Percentiles rank a stretch among this genome's conserved stretches.
phyloP scores from a whole-genome alignment of 352 stramenopile species.

The Phytophthora melonis region DNA sequence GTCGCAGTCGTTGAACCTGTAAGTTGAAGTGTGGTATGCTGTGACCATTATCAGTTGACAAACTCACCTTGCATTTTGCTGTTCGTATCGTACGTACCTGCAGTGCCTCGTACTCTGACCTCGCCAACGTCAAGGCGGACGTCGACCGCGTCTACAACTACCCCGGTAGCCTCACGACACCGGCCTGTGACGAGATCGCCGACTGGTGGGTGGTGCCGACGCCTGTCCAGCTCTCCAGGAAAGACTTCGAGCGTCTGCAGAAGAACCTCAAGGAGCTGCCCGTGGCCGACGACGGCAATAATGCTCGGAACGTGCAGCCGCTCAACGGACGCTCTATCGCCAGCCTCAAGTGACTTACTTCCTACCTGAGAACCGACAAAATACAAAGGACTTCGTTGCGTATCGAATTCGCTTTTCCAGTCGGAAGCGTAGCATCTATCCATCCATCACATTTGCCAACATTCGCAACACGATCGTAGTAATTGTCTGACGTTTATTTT shows the following conservation, averaged over 20 bases:
- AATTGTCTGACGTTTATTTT: constrained; percentile 45
- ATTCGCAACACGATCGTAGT: constrained; percentile 12
- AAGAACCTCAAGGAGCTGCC: constrained; percentile 33
- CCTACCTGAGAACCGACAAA: too few relatives aligned
- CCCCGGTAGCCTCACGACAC: constrained; percentile 59
- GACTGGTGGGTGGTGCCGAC: constrained; percentile 61
- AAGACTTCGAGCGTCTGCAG: constrained; percentile 41
- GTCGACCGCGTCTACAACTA: constrained; percentile 54
- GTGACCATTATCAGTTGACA: neutral
- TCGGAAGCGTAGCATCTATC: neutral
- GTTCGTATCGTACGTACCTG: neutral
- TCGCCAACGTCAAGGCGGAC: constrained; percentile 25
- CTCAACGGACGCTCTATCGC: constrained; percentile 41
- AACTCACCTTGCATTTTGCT: constrained; percentile 2
- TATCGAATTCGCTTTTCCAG: too few relatives aligned
- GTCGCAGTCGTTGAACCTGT: constrained; percentile 26
- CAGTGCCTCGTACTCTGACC: constrained; percentile 32
- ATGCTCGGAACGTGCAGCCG: constrained; percentile 42
- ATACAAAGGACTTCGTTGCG: too few relatives aligned
- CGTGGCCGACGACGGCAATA: constrained; percentile 44
- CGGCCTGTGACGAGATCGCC: constrained; percentile 56
- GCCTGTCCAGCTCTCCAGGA: constrained; percentile 27
- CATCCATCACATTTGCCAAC: neutral
- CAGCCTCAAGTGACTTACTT: neutral
- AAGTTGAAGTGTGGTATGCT: constrained; percentile 9